Base-by-base conservation (phyloP, 208 protist genomes). In the Tritrichomonas musculus region DNA sequence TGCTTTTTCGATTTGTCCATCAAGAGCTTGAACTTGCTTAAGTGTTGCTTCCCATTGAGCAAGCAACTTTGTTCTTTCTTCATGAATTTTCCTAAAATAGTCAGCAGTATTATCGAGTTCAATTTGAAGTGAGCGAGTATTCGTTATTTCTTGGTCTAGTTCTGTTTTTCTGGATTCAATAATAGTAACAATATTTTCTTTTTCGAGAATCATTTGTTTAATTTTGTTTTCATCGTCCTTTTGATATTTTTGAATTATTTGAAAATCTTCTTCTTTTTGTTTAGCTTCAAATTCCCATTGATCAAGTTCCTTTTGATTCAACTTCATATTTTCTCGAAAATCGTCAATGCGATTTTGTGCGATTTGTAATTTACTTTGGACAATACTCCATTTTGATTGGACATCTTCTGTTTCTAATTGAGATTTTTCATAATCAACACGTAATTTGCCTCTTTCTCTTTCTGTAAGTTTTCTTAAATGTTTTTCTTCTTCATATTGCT, bases 261-360 rank as follows among this genome's bases (percentile, higher is more conserved):
- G n/a, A 53, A 72, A 69, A 17, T 92, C 88, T 72, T 92, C 88
- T 50, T 92, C 88, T 72, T 92, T 92, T 64, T 92, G 50, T 50
- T 72, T 66, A n/a, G 55, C 57, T 30, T 27, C 55, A 44, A 25
- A 8, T 25, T 30, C 55, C 88, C 88, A 92, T 72, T 92, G 36
- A 25, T 92, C 50, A 36, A 92, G 22, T 49, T 92, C 50, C 72
- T 92, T 22, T 49, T 92, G 41, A 50, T 88, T 88, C 4, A 50
- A 8, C 57, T 88, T 5, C 1, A 57, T 4, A 27, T 88, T 47
- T 53, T 53, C 44, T 88, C 57, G 25, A n/a, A 88, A 88, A n/a
- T 44, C 39, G 22, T 57, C 47, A 20, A 88, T 36, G n/a, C 77
- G 25, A 27, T 88, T 44, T 88, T 88, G 47, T 39, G 77, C 33